Evolutionary conservation across 345 rosid genomes (phyloP).

Genomic region (Citrus trifoliata): DNA sequence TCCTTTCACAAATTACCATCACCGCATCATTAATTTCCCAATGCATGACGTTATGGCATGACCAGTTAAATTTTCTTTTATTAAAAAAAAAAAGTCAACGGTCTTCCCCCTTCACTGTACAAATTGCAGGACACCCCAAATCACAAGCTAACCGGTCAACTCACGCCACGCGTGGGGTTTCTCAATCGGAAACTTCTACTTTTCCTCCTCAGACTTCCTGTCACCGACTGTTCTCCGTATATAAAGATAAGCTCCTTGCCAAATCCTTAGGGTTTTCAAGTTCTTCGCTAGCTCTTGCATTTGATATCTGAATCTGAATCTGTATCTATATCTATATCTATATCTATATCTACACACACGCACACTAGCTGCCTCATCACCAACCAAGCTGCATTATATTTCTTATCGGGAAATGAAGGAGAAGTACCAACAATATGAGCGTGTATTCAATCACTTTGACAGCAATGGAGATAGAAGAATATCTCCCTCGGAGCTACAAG

Average conservation of each 20-base stretch:
- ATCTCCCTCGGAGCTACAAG: conserved; percentile 40
- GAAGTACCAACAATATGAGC: conserved; percentile 29
- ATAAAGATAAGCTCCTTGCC: neutral
- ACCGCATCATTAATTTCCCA: neutral
- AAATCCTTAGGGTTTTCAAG: too few relatives aligned
- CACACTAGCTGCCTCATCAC: neutral
- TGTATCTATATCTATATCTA: too few relatives aligned
- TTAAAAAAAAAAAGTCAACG: neutral
- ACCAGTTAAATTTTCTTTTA: too few relatives aligned
- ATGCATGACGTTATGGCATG: too few relatives aligned
- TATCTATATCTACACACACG: too few relatives aligned
- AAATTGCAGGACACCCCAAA: too few relatives aligned
- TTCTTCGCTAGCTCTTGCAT: too few relatives aligned
- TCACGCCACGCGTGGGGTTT: conserved; percentile 13
- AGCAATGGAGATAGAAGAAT: conserved; percentile 43
- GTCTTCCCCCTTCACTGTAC: neutral
- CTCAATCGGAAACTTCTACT: too few relatives aligned
- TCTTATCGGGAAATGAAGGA: neutral
- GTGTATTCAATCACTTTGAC: conserved; percentile 48
- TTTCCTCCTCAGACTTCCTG: neutral
- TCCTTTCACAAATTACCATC: neutral
- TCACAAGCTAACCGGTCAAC: conserved; percentile 5
- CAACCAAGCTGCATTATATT: neutral
- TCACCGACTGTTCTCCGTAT: neutral
- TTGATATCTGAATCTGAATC: neutral